Percentiles rank a stretch among this genome's conserved stretches.
These are phyloP conservation scores for Sapria himalayana DNA, from an alignment of 345 rosid species.

Conservation along the genomic window DNA sequence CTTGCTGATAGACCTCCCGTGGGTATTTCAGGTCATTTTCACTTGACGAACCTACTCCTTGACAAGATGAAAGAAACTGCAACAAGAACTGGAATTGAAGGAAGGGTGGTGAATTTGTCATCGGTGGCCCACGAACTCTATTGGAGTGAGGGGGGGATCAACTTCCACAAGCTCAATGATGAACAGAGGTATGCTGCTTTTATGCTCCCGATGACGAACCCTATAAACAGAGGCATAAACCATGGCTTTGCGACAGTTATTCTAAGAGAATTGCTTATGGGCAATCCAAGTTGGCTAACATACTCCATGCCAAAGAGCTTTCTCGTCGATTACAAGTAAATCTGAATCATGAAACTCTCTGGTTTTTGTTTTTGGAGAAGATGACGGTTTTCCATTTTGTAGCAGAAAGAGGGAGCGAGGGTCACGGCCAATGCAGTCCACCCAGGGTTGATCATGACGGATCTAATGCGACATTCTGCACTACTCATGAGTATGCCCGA, in stretches of 20 bases:
- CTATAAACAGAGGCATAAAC: too few relatives aligned
- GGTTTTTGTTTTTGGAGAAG: too few relatives aligned
- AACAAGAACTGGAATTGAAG: constrained; percentile 31
- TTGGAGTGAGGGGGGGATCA: constrained; percentile 40
- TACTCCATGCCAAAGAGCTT: constrained; percentile 74
- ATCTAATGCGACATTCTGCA: constrained; percentile 47
- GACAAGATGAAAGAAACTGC: constrained; percentile 61
- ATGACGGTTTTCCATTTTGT: neutral
- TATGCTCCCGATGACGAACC: neutral
- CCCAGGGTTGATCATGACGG: constrained; percentile 85
- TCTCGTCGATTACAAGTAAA: constrained; percentile 61
- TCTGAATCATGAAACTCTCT: neutral
- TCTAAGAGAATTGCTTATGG: constrained; percentile 80
- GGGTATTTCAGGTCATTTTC: constrained; percentile 84
- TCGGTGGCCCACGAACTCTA: constrained; percentile 67
- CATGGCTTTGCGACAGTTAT: too few relatives aligned
- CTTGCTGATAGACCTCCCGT: too few relatives aligned
- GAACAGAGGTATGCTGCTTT: constrained; percentile 13
- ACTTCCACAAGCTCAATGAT: constrained; percentile 34
- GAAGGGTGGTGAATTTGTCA: constrained; percentile 75
- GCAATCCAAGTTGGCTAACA: constrained; percentile 79
- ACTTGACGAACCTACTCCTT: constrained; percentile 60
- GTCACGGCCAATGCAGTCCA: constrained; percentile 78
- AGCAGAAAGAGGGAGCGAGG: constrained; percentile 57
- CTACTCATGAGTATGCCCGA: constrained; percentile 39